Conservation (phyloP, 2,329 filamentous ascomycete species). For the Neofusicoccum ribis region DNA sequence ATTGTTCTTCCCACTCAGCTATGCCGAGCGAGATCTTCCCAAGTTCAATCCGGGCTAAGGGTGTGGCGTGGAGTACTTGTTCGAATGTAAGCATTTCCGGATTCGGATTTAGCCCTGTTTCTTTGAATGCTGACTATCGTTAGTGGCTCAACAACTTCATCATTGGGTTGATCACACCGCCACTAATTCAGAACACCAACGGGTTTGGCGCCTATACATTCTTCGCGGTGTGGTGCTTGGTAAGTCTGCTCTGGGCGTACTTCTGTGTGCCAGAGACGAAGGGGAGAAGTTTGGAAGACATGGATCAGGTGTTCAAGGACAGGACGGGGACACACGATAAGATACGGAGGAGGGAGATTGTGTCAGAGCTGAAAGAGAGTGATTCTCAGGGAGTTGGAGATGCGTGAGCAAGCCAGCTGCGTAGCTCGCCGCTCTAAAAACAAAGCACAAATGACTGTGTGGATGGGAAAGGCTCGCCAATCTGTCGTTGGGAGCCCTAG, state of each 20-base stretch:
- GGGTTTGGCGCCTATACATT: slow-evolving; percentile 47
- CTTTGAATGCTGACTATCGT: neutral
- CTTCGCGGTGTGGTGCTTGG: slow-evolving; percentile 38
- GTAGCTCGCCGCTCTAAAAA: too few relatives aligned
- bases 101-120: slow-evolving; percentile 42
- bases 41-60: slow-evolving; percentile 61
- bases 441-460: too few relatives aligned
- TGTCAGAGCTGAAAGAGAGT: slow-evolving; percentile 27
- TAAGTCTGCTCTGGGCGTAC: slow-evolving; percentile 37
- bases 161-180: slow-evolving; percentile 65
- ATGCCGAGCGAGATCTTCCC: slow-evolving; percentile 64
- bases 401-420: too few relatives aligned
- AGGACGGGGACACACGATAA: slow-evolving; percentile 30
- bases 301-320: slow-evolving; percentile 41
- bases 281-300: slow-evolving; percentile 38
- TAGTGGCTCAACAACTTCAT: slow-evolving; percentile 64
- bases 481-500: too few relatives aligned
- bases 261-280: slow-evolving; percentile 39
- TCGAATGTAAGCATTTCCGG: slow-evolving; percentile 43
- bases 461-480: too few relatives aligned
- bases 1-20: slow-evolving; percentile 27
- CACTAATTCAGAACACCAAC: slow-evolving; percentile 58
- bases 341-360: slow-evolving; percentile 26
- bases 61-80: slow-evolving; percentile 63
- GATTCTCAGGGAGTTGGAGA: neutral